Conservation (phyloP, 352 stramenopile species). For the Phytophthora megakarya region DNA sequence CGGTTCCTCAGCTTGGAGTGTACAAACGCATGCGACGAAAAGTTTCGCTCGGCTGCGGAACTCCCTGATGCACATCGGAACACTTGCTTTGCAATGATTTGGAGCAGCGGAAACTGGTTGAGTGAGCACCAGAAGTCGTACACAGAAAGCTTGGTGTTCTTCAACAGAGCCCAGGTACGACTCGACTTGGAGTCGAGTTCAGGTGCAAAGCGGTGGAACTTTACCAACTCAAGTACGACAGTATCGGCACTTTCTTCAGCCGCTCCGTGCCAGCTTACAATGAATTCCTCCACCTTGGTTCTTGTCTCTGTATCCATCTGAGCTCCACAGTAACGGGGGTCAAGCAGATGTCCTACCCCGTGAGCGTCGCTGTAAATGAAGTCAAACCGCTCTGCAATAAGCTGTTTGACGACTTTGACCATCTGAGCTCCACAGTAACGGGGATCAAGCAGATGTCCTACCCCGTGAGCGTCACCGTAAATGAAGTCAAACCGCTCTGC, state of each 20-base stretch:
- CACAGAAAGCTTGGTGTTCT: background rate
- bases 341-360: constrained; percentile 49
- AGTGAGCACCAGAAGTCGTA: background rate
- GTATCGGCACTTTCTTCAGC: too few species aligned
- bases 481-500: constrained; percentile 42
- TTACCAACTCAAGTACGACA: background rate
- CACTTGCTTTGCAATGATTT: background rate
- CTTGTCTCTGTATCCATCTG: background rate
- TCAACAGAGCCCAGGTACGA: background rate
- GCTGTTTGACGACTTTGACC: background rate
- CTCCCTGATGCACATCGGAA: background rate
- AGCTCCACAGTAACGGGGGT: constrained; percentile 17
- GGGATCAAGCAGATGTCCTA: constrained; percentile 51
- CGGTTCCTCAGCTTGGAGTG: constrained; percentile 8
- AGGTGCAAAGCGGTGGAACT: background rate
- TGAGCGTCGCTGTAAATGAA: constrained; percentile 50
- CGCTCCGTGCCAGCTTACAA: too few species aligned
- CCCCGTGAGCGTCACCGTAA: constrained; percentile 48
- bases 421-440: background rate
- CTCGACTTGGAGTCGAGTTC: background rate
- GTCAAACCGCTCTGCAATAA: constrained; percentile 32
- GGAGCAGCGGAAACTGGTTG: background rate
- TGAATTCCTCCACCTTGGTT: background rate
- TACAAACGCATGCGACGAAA: constrained; percentile 1
- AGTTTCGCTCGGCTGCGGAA: constrained; percentile 1